Evolutionary conservation across 208 protist species (phyloP), one percentile per base, ranked within the genome.

Genomic region (Leishmania gerbilli): DNA sequence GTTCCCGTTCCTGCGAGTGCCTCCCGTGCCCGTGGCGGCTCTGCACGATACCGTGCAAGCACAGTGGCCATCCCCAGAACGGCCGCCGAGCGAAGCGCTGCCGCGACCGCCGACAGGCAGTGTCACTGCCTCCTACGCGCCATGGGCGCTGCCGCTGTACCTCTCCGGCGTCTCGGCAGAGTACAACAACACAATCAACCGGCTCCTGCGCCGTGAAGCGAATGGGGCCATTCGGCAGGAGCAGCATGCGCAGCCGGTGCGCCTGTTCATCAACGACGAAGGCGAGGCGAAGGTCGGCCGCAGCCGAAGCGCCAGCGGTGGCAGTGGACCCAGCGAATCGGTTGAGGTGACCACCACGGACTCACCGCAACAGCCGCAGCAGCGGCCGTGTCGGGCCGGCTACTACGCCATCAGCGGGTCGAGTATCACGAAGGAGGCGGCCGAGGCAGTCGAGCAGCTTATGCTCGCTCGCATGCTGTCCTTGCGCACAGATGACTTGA

Each of bases 371-470:
- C 71, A 40, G n/a, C 79, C 72, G 51, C 79, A 79, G 7, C 58
- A 64, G 71, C 47, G 60, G 56, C 69, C 47, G 49, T 42, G 42
- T 6, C 72, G 56, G 49, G 69, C 76, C 24, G 49, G 67, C 34
- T 77, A 80, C 68, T 86, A 86, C 42, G 82, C 49, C 37, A 76
- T 86, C 45, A 82, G 82, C 74, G 45, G 55, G 1, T 74, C 78
- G 47, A 80, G 82, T 47, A 58, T 49, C 11, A 71, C 78, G 8
- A 86, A 82, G 67, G 80, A 78, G 45, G 79, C 83, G 19, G 85
- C 88, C 27, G 81, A 90, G 40, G 89, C 86, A 0, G 81, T 91
- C 0, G 83, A 79, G 49, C 65, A 84, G 74, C 88, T 91, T 37
- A 88, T 95, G 34, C 45, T 83, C 17, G 55, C 74, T 11, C 80